Base-by-base conservation (phyloP, 495 filamentous ascomycete species). In the Chaetomidium leptoderma region DNA sequence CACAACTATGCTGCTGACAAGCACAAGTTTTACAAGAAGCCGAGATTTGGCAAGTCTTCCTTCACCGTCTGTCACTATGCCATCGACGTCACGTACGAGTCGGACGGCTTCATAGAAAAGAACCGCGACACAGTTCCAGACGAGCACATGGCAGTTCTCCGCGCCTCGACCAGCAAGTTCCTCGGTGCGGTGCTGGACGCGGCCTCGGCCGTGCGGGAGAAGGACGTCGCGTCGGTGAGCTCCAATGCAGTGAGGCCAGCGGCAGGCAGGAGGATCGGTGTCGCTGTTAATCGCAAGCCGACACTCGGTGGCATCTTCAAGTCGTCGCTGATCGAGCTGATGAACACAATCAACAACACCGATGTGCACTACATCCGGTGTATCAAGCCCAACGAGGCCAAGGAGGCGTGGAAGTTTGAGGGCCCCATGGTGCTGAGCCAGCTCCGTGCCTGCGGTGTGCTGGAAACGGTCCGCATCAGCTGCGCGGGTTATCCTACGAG, bases 41-140 rank as follows among this genome's bases (percentile, higher is more conserved):
- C 93, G 27, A 81, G 93, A 49, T 97, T 99, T 66, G 93, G 95
- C 56, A 97, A 97, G 72, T 96, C 93, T 26, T 81, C 93, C 0
- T 99, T 99, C 73, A 97, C 95, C 40, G 91, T 99, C 45, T 97
- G 95, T 72, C 93, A 99, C 77, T 99, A 99, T 78, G 93, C 93
- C 48, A 81, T 97, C 59, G 95, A 97, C 66, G 93, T 99, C 65
- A 99, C 93, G 17, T 99, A 99, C 66, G 93, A 99, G 69, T 97
- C 92, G n/a, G 93, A 99, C 68, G 93, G 95, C 14, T 99, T 99
- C 72, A 97, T 99, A 66, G 95, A 99, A 72, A 99, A 99, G 81
- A 99, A 99, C 69, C 83, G 93, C 65, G 93, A 99, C 71, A 99
- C 93, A 26, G 93, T 99, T 43, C 93, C 93, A 6, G 93, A 99